phyloP scores from a whole-genome alignment of 2,329 filamentous ascomycete species.

The Hypoxylon sp. region DNA sequence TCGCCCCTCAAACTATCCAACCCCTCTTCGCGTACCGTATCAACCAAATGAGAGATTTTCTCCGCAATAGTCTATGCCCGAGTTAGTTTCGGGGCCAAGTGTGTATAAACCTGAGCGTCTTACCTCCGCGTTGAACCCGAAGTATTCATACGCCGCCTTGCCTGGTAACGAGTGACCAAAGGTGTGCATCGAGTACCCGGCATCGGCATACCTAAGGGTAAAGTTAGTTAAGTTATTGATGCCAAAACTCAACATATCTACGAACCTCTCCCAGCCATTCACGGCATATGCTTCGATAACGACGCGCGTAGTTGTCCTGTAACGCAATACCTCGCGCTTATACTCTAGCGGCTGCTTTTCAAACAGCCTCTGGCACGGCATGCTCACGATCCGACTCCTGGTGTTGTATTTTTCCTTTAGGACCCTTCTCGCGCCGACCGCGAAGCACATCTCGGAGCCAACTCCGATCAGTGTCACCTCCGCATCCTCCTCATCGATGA shows the following conservation, averaged over 20 bases:
- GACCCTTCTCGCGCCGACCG: slow-evolving; percentile 55
- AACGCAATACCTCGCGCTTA: slow-evolving; percentile 58
- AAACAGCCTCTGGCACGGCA: slow-evolving; percentile 60
- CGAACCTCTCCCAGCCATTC: slow-evolving; percentile 66
- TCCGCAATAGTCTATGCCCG: not conserved
- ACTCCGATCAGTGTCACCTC: slow-evolving; percentile 56
- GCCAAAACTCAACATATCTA: not conserved
- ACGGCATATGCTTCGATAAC: slow-evolving; percentile 70
- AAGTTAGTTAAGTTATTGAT: not conserved
- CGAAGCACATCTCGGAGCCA: slow-evolving; percentile 56
- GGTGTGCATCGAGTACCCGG: slow-evolving; percentile 63
- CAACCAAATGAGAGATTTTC: not conserved
- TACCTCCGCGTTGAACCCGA: slow-evolving; percentile 61
- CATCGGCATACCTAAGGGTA: slow-evolving; percentile 63
- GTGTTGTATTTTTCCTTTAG: slow-evolving; percentile 54
- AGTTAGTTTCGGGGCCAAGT: not conserved
- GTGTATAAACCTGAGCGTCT: not conserved
- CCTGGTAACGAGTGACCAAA: slow-evolving; percentile 69
- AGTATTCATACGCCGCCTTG: slow-evolving; percentile 65
- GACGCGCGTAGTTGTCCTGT: slow-evolving; percentile 61
- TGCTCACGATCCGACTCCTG: slow-evolving; percentile 56
- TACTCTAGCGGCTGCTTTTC: slow-evolving; percentile 58
- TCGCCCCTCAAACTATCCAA: not conserved
- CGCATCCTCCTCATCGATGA: slow-evolving; percentile 50
- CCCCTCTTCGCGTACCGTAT: not conserved